Conservation (phyloP, 169 alveolate species). For the Plasmodium reichenowi region DNA sequence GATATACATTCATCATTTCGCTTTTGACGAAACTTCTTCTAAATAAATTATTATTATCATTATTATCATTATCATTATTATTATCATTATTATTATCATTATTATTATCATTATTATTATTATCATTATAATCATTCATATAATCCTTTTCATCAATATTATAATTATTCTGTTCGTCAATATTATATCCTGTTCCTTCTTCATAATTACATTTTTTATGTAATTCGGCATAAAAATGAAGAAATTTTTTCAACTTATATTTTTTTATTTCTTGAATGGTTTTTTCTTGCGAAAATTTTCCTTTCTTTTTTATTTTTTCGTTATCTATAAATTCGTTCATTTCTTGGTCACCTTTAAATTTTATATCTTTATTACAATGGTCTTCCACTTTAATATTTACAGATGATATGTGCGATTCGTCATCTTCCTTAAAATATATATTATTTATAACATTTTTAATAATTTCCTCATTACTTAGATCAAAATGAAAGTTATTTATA, state of each 20-base stretch:
- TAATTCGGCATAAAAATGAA: not conserved
- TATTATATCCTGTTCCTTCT: not conserved
- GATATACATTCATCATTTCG: too few species aligned
- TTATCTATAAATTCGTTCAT: not conserved
- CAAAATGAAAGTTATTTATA: conserved; percentile 1
- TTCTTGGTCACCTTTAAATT: not conserved
- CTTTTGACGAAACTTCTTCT: too few species aligned
- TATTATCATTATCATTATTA: not conserved
- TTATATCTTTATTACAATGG: not conserved
- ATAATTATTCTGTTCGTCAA: not conserved
- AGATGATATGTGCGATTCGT: not conserved
- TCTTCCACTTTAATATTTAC: not conserved
- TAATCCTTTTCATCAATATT: not conserved
- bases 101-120: not conserved
- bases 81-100: not conserved
- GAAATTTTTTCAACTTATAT: not conserved
- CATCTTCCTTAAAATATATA: not conserved
- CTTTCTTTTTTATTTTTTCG: not conserved
- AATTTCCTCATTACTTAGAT: conserved; percentile 35
- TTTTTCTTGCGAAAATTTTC: too few species aligned
- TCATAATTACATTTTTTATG: not conserved
- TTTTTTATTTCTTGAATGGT: too few species aligned
- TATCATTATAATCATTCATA: not conserved
- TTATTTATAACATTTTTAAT: conserved; percentile 23
- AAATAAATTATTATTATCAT: not conserved